Evolutionary conservation across 1,139 yeast genomes (phyloP).

Genomic region (Yamadazyma dushanensis): DNA sequence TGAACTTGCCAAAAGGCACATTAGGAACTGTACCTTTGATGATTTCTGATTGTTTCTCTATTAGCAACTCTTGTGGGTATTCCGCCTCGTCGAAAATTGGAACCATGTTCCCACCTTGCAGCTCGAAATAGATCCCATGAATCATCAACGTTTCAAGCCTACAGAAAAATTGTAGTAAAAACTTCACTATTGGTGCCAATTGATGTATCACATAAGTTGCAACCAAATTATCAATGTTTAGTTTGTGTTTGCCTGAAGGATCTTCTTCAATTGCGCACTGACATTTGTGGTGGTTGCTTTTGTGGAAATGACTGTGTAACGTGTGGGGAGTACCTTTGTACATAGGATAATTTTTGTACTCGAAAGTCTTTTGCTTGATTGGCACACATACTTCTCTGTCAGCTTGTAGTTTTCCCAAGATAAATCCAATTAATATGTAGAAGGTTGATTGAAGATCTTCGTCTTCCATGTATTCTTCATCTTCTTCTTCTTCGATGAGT

Average conservation of each 20-base stretch:
- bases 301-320: slow-evolving; percentile 35
- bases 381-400: slow-evolving; percentile 43
- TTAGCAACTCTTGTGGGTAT: slow-evolving; percentile 26
- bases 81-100: slow-evolving; percentile 31
- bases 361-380: slow-evolving; percentile 27
- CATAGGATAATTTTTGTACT: slow-evolving; percentile 32
- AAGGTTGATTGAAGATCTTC: slow-evolving; percentile 30
- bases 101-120: slow-evolving; percentile 14
- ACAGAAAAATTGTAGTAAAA: slow-evolving; percentile 24
- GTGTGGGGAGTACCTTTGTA: slow-evolving; percentile 42
- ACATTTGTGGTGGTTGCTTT: slow-evolving; percentile 16
- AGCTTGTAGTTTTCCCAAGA: slow-evolving; percentile 37
- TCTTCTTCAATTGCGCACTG: slow-evolving; percentile 25
- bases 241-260: slow-evolving; percentile 22
- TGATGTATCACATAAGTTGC: slow-evolving; percentile 41
- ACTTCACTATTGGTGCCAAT: slow-evolving; percentile 30
- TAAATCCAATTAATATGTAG: slow-evolving; percentile 35
- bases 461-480: slow-evolving; percentile 15
- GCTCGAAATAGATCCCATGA: slow-evolving; percentile 39
- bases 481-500: slow-evolving; percentile 18
- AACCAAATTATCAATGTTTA: slow-evolving; percentile 35
- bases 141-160: slow-evolving; percentile 33
- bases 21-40: slow-evolving; percentile 13
- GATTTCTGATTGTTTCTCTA: slow-evolving; percentile 8
- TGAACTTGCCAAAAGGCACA: slow-evolving; percentile 24